Base-by-base conservation (phyloP, 768 basidiomycete genomes). In the Boletus sp. region DNA sequence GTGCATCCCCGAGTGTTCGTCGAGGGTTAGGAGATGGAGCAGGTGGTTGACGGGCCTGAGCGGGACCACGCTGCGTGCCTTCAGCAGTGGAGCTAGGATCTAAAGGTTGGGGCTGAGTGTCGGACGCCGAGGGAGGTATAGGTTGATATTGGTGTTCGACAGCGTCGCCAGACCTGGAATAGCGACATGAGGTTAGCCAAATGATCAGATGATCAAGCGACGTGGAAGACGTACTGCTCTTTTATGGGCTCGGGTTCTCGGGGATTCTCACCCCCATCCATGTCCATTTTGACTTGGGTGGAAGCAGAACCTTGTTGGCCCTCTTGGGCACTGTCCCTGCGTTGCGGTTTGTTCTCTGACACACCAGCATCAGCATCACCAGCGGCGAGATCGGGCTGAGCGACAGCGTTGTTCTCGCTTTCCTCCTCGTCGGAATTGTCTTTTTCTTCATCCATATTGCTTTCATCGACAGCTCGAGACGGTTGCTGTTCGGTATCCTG, bases 1-100 rank as follows among this genome's bases (percentile, higher is more conserved):
- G 71, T 0, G 89, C 82, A 65, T 97, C 94, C 32, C 94, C 94
- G 3, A 94, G 83, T 60, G 84, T 89, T 49, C 93, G 90, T 37
- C 86, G 72, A 5, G 87, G 84, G 62, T 90, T 85, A 33, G 73
- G 69, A 33, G 70, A 53, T 9, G 71, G 63, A 5, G 37, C 51
- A 52, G 65, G 68, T 28, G 80, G 76, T 6, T 73, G 75, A 46
- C 74, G 76, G 15, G 78, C 71, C 20, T 75, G 61, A 9, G 71
- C 72, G 17, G 72, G 73, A 12, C 82, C 82, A 47, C 78, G 74
- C 55, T 83, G 79, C 10, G 72, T 61, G 47, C 82, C 81, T 56
- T 73, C 71, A 36, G 76, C 59, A 28, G 73, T 73, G 41, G 78
- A 59, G 36, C 76, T 77, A 8, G 71, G 63, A 12, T 64, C 65